Conservation (phyloP, 2,329 filamentous ascomycete species). For the Beauveria brongniartii region DNA sequence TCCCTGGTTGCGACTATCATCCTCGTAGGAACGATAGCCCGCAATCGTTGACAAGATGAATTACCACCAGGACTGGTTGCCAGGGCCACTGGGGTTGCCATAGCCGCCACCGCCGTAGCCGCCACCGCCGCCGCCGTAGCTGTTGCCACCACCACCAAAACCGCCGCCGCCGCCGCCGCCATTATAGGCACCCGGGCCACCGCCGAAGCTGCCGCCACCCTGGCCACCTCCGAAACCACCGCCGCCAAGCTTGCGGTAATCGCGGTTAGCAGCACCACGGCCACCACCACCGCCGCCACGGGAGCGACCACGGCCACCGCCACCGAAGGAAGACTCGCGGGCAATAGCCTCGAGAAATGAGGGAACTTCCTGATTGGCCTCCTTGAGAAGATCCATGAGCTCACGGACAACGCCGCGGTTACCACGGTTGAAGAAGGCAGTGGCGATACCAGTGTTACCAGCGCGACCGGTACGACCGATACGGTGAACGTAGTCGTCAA, state of each 20-base stretch:
- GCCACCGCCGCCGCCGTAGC: conserved; percentile 37
- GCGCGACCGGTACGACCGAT: conserved; percentile 99
- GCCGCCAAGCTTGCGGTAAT: conserved; percentile 76
- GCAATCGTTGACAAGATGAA: conserved; percentile 10
- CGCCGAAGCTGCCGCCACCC: conserved; percentile 21
- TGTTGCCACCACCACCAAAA: conserved; percentile 30
- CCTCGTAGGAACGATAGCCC: neutral
- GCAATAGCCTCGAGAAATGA: conserved; percentile 94
- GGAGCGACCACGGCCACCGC: conserved; percentile 50
- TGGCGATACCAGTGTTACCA: conserved; percentile 96
- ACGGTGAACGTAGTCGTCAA: conserved; percentile 97
- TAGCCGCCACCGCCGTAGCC: conserved; percentile 39
- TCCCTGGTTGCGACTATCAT: neutral
- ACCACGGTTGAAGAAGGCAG: conserved; percentile 99
- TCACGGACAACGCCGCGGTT: conserved; percentile 97
- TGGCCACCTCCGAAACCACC: conserved; percentile 24
- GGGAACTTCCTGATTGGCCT: conserved; percentile 95
- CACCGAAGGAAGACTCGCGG: conserved; percentile 81
- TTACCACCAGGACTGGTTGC: conserved; percentile 63
- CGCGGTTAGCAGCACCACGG: conserved; percentile 68
- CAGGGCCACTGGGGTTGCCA: conserved; percentile 62
- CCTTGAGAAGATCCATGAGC: conserved; percentile 94
- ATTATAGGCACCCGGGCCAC: conserved; percentile 21
- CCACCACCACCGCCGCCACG: conserved; percentile 53
- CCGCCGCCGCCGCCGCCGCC: conserved; percentile 36